A percentile compares a stretch with the other conserved stretches of the same genome.
Evolutionary conservation across 805 yeast genomes (phyloP).

Genomic region (Sugiyamaella floridensis): DNA sequence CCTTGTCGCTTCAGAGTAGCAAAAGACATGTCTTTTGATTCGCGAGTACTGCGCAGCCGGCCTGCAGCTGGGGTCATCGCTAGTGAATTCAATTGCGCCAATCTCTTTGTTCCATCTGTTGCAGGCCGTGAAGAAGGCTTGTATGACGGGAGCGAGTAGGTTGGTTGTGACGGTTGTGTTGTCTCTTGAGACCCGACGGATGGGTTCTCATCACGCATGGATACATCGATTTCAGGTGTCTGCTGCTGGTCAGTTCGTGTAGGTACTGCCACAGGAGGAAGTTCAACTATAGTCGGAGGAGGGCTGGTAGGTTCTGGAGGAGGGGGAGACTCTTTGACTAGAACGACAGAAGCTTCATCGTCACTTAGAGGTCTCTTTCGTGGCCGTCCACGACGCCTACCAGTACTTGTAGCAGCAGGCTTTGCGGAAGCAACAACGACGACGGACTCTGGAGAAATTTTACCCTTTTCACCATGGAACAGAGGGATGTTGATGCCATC

Average conservation of each 20-base stretch:
- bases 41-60: neutral
- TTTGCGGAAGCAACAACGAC: constrained; percentile 1
- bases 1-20: constrained; percentile 40
- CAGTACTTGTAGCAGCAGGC: constrained; percentile 5
- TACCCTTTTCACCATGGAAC: constrained; percentile 23
- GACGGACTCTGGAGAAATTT: neutral
- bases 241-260: neutral
- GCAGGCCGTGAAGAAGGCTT: neutral
- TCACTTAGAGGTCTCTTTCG: constrained; percentile 5
- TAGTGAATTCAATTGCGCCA: neutral
- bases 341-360: neutral
- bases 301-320: neutral
- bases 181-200: no score
- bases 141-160: neutral
- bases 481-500: constrained; percentile 14
- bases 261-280: neutral
- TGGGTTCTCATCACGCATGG: neutral
- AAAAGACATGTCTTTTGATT: constrained; percentile 30
- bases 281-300: neutral
- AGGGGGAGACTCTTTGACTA: neutral
- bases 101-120: neutral
- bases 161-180: neutral
- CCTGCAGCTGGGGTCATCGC: neutral
- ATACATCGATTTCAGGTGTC: neutral
- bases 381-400: constrained; percentile 11